Evolutionary conservation across 805 yeast species (phyloP).

Genomic region (Saccharomycopsis malanga): DNA sequence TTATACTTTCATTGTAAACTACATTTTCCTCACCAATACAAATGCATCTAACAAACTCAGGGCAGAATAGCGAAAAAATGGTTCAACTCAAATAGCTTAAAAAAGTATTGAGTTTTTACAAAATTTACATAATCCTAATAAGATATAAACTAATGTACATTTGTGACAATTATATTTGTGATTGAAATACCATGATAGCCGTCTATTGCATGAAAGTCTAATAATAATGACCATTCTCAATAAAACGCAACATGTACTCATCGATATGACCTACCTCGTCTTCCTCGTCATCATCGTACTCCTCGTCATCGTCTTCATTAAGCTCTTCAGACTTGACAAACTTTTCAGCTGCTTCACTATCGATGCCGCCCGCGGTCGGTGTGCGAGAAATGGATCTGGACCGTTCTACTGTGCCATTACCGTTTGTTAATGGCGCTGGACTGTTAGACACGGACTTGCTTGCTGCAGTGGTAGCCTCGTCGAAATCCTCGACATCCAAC

Average conservation of each 20-base stretch:
- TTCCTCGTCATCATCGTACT: conserved; percentile 45
- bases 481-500: conserved; percentile 80
- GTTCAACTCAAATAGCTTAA: too few species aligned
- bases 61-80: too few species aligned
- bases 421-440: not conserved
- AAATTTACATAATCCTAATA: too few species aligned
- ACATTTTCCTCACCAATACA: too few species aligned
- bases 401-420: not conserved
- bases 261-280: conserved; percentile 75
- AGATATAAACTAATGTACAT: too few species aligned
- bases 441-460: not conserved
- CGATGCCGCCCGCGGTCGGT: not conserved
- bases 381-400: not conserved
- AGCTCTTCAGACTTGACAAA: conserved; percentile 16
- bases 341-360: conserved; percentile 10
- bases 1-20: too few species aligned
- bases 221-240: conserved; percentile 73
- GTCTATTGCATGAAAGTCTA: too few species aligned
- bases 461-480: conserved; percentile 33
- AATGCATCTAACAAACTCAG: too few species aligned
- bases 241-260: conserved; percentile 90
- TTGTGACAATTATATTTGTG: not conserved
- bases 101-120: too few species aligned
- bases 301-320: conserved; percentile 31
- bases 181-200: not conserved